These are phyloP conservation scores for Candida golubevii DNA, from an alignment of 805 yeast genomes.

Conservation along the genomic window DNA sequence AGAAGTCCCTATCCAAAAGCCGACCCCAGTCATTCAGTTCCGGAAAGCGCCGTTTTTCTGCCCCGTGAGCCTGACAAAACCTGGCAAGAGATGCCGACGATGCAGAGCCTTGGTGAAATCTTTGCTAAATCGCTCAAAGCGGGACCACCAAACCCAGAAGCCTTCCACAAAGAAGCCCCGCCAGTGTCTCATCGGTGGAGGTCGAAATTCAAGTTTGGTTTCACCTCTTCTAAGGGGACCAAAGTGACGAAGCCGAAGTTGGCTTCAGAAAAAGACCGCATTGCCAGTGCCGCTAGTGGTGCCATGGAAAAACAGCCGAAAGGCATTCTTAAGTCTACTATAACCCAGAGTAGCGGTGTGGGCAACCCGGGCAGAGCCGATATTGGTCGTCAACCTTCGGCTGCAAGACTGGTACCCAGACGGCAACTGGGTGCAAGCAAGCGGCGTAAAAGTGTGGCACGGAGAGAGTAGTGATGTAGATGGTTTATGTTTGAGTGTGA, in stretches of 20 bases:
- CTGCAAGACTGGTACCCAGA: not conserved
- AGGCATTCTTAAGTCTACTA: constrained; percentile 5
- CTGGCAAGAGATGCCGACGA: constrained; percentile 5
- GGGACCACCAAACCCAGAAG: too few species aligned
- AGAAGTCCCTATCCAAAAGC: too few species aligned
- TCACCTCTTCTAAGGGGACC: constrained; percentile 2
- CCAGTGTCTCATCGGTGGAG: constrained; percentile 1
- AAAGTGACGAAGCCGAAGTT: constrained; percentile 3
- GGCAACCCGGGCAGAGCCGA: not conserved
- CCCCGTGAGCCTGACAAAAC: constrained; percentile 6
- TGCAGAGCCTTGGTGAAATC: constrained; percentile 8
- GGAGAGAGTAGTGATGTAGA: too few species aligned
- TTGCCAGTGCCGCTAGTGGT: not conserved
- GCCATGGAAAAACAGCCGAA: constrained; percentile 1
- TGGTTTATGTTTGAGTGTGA: too few species aligned
- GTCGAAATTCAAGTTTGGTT: not conserved
- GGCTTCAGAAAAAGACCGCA: not conserved
- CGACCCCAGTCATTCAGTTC: not conserved
- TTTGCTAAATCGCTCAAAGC: not conserved
- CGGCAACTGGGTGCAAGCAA: not conserved
- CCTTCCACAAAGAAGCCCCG: too few species aligned
- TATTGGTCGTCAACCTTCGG: not conserved
- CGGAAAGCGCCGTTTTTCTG: constrained; percentile 6
- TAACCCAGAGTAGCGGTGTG: not conserved
- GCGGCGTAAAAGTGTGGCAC: not conserved